A percentile compares a stretch with the other conserved stretches of the same genome.
Evolutionary conservation across 306 rosid genomes (phyloP).

Genomic region (Prinsepia uniflora): DNA sequence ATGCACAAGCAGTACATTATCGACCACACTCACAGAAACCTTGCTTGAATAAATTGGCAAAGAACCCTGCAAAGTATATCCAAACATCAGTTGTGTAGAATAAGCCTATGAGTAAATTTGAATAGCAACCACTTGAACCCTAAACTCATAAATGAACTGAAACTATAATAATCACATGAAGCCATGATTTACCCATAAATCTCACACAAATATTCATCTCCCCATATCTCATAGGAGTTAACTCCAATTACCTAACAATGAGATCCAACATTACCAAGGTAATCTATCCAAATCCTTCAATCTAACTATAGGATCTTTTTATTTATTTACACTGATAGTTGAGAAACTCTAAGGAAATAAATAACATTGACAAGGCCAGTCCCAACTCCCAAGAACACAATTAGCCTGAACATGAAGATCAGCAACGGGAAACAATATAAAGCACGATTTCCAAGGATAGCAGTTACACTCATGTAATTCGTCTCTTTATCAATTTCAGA

Average conservation of each 20-base stretch:
- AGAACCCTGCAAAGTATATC: conserved; percentile 70
- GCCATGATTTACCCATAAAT: conserved; percentile 6
- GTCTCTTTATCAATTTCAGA: background rate
- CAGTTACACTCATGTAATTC: background rate
- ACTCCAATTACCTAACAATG: background rate
- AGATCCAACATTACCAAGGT: background rate
- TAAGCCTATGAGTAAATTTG: conserved; percentile 9
- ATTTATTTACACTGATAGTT: background rate
- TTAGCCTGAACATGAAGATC: background rate
- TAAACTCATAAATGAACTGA: conserved; percentile 2
- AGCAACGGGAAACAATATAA: background rate
- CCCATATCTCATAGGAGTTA: background rate
- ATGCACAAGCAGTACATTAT: conserved; percentile 87
- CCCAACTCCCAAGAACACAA: background rate
- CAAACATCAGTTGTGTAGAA: conserved; percentile 24
- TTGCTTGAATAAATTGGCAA: conserved; percentile 87
- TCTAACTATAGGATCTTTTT: background rate
- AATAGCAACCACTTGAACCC: conserved; percentile 23
- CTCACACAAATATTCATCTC: background rate
- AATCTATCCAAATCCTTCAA: background rate
- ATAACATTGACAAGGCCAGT: background rate
- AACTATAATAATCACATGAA: conserved; percentile 19
- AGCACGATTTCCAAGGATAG: background rate
- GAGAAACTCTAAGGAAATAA: background rate
- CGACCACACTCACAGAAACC: conserved; percentile 88